Evolutionary conservation across 2,329 filamentous ascomycete genomes (phyloP).

Genomic region (Trichothecium sympodiale): DNA sequence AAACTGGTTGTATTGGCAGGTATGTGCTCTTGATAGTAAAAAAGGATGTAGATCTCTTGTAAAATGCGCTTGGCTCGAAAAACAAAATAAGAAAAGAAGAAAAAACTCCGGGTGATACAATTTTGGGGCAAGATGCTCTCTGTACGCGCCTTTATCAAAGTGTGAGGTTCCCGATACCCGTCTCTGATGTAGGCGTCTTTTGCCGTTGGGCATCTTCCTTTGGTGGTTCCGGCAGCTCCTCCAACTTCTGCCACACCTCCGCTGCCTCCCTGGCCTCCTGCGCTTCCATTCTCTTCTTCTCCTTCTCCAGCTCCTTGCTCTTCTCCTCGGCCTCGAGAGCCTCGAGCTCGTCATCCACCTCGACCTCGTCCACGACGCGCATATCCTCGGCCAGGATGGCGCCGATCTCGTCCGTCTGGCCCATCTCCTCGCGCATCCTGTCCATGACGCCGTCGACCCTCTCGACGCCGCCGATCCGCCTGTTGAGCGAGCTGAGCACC

Average conservation of each 20-base stretch:
- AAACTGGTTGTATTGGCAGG: no score
- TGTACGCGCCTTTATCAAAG: no score
- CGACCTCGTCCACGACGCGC: conserved; percentile 58
- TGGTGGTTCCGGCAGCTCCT: conserved; percentile 33
- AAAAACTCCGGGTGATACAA: no score
- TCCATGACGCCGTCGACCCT: conserved; percentile 68
- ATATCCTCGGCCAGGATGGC: conserved; percentile 59
- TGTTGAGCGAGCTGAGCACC: conserved; percentile 63
- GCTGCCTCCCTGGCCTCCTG: conserved; percentile 32
- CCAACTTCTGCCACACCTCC: conserved; percentile 40
- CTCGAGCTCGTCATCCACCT: conserved; percentile 81
- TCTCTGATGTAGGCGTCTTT: conserved; percentile 23
- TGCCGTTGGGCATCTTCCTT: conserved; percentile 19
- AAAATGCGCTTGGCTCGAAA: no score
- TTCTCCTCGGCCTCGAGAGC: conserved; percentile 54
- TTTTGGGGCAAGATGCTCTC: no score
- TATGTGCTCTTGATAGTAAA: no score
- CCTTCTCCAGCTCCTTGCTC: conserved; percentile 38
- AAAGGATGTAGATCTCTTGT: no score
- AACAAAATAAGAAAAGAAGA: no score
- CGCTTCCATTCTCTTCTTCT: conserved; percentile 30
- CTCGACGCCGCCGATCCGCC: conserved; percentile 65
- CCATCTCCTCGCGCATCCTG: conserved; percentile 67
- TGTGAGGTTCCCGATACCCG: conserved; percentile 20
- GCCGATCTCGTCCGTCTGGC: conserved; percentile 70